Evolutionary conservation across 2,329 filamentous ascomycete genomes (phyloP).

Genomic region (Grosmannia serpens): DNA sequence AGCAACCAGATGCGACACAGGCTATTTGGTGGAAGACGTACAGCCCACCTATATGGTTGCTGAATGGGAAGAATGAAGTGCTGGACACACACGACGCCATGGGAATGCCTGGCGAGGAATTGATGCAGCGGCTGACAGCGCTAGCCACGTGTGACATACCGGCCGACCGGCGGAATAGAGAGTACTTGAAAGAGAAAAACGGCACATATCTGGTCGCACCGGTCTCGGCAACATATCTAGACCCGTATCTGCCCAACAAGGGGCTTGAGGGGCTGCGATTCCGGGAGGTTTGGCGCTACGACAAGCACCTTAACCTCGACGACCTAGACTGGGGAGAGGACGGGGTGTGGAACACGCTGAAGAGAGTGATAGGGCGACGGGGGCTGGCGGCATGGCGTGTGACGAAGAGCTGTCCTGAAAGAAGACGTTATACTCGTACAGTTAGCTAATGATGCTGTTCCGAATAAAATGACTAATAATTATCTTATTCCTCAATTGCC

Average conservation of each 20-base stretch:
- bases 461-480: background rate
- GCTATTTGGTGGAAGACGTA: constrained; percentile 83
- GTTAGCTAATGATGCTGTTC: background rate
- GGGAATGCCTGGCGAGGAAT: constrained; percentile 50
- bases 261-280: constrained; percentile 49
- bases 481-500: background rate
- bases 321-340: constrained; percentile 71
- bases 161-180: constrained; percentile 40
- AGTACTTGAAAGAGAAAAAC: constrained; percentile 48
- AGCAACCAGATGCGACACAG: constrained; percentile 54
- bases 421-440: too few relatives aligned
- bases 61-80: constrained; percentile 63
- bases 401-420: constrained; percentile 44
- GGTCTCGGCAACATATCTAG: constrained; percentile 57
- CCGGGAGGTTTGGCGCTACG: constrained; percentile 58
- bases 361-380: constrained; percentile 52
- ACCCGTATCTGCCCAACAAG: constrained; percentile 49
- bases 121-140: constrained; percentile 47
- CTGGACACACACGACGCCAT: constrained; percentile 63
- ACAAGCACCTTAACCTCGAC: constrained; percentile 62
- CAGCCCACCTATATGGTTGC: constrained; percentile 67
- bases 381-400: constrained; percentile 53
- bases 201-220: constrained; percentile 65
- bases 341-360: constrained; percentile 60
- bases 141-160: constrained; percentile 53